Base-by-base conservation (phyloP, 768 basidiomycete species). In the Obba rivulosa region DNA sequence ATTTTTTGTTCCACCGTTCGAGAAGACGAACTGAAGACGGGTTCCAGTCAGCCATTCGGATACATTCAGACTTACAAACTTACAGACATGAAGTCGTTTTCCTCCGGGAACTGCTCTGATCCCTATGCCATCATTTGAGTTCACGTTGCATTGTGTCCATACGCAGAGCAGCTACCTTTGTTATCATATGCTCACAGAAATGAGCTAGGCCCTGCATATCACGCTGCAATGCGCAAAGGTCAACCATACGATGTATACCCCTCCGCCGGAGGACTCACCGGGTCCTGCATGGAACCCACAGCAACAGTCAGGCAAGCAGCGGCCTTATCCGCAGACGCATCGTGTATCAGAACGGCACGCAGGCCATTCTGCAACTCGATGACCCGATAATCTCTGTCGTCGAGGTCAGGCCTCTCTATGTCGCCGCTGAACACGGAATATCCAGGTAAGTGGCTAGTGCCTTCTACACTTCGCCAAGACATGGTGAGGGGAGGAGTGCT, bases 151-250 rank as follows among this genome's bases (percentile, higher is more conserved):
- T 9, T 5, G 34, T 34, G 24, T 22, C 13, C 17, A n/a, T 16
- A 35, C 20, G 21, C 34, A 45, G 39, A 43, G n/a, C n/a, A n/a
- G 67, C 63, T 41, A 55, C 62, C 57, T 63, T 73, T 58, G 73
- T 75, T 45, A 77, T 60, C 52, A 79, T 63, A 53, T 79, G 78
- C 59, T 79, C 78, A 60, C 73, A 72, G 54, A 72, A 74, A 51
- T 74, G 72, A 3, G 72, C 73, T 23, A 72, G 53, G 1, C 73
- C 73, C 21, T 62, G 71, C 16, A 70, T 53, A 53, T 72, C 69
- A 34, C 61, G 64, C 53, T 69, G 41, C n/a, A 36, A 25, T 14
- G 23, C 4, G 34, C 38, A 17, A 34, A 47, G n/a, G 47, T 25
- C 18, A 34, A 21, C 17, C 20, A 22, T 14, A 49, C 43, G 43